These are phyloP conservation scores for Cinnamomum chago DNA, from an alignment of 164 flowering plant genomes.

Conservation along the genomic window DNA sequence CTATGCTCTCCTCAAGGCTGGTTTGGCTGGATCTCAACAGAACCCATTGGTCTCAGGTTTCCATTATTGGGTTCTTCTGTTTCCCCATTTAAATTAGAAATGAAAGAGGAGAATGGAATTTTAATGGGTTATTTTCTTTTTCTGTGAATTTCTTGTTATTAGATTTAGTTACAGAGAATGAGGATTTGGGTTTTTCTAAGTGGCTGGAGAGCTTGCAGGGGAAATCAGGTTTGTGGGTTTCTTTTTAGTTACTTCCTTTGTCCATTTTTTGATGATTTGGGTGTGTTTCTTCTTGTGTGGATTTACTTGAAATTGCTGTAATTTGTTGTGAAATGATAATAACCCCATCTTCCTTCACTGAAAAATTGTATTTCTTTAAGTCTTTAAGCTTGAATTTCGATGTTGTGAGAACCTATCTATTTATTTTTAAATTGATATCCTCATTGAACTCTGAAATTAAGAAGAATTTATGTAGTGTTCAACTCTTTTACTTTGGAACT, in stretches of 20 bases:
- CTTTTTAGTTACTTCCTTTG: background rate
- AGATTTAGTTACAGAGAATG: slow-evolving; percentile 43
- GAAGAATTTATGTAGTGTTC: too few relatives aligned
- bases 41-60: slow-evolving; percentile 72
- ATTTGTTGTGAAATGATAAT: background rate
- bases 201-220: slow-evolving; percentile 65
- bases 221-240: slow-evolving; percentile 59
- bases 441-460: too few relatives aligned
- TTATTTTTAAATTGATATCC: too few relatives aligned
- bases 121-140: slow-evolving; percentile 4
- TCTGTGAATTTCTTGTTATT: background rate
- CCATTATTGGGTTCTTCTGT: background rate
- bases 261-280: background rate
- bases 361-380: background rate
- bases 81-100: background rate
- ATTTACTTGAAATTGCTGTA: background rate
- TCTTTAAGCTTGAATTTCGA: background rate
- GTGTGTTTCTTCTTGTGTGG: background rate
- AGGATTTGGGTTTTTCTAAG: slow-evolving; percentile 72
- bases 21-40: slow-evolving; percentile 76
- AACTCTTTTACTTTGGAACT: background rate
- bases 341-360: background rate
- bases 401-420: background rate
- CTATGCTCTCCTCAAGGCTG: slow-evolving; percentile 83
- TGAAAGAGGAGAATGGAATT: background rate